Conservation (phyloP, 768 basidiomycete genomes). For the Russula olivacea region DNA sequence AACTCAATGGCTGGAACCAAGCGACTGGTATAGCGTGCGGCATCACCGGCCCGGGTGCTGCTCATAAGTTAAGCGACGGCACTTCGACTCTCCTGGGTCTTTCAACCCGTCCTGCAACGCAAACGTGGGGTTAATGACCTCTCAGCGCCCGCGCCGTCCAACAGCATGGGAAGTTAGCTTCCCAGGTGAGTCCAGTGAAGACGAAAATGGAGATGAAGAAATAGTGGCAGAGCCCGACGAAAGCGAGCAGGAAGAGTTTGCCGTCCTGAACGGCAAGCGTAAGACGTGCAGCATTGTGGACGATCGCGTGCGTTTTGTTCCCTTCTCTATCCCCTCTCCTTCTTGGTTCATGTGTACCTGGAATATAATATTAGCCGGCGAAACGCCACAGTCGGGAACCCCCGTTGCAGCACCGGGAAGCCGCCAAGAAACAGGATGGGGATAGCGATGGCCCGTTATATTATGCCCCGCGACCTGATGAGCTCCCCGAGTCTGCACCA, state of each 20-base stretch:
- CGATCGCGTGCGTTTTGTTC: conserved; percentile 1
- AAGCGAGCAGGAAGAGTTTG: neutral
- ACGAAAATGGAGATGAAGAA: neutral
- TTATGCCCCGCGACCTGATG: conserved; percentile 15
- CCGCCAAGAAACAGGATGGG: neutral
- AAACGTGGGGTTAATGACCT: neutral
- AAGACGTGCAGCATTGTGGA: neutral
- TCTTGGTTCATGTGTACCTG: neutral
- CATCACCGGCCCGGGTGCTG: neutral
- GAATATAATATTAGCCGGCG: conserved; percentile 10
- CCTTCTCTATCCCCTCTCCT: neutral
- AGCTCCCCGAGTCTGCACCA: conserved; percentile 13
- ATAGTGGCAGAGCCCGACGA: neutral
- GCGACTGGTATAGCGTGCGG: neutral
- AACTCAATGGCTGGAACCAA: no score
- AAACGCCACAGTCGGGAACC: conserved; percentile 2
- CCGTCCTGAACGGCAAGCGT: neutral
- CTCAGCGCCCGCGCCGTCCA: conserved; percentile 29
- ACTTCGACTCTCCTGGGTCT: no score
- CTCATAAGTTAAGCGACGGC: no score
- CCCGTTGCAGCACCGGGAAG: neutral
- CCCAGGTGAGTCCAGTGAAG: conserved; percentile 35
- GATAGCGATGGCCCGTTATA: neutral
- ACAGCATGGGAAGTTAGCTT: conserved; percentile 54
- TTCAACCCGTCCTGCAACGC: neutral